Conservation (phyloP, 129 eudicot species). For the Tanacetum coccineum region DNA sequence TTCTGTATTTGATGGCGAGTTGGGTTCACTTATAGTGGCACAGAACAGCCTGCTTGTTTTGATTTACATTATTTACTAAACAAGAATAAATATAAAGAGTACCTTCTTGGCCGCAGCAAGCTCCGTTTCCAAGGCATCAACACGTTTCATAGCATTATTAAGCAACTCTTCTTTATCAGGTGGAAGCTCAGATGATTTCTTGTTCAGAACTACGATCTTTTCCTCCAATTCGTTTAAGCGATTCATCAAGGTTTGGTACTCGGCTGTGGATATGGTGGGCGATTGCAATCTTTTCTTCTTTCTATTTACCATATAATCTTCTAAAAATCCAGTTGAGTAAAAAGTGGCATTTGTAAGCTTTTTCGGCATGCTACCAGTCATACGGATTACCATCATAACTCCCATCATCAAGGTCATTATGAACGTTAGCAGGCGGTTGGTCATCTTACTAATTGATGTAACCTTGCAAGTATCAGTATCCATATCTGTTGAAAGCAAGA, state of each 20-base stretch:
- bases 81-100: conserved; percentile 12
- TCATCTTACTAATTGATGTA: conserved; percentile 24
- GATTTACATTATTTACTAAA: neutral
- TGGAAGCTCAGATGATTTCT: conserved; percentile 60
- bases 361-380: conserved; percentile 70
- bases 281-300: conserved; percentile 30
- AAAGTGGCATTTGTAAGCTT: conserved; percentile 70
- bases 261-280: conserved; percentile 39
- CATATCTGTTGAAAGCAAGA: neutral
- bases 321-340: conserved; percentile 42
- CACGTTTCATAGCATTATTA: conserved; percentile 56
- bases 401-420: conserved; percentile 79
- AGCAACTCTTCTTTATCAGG: conserved; percentile 87
- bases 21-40: neutral
- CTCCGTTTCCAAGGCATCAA: conserved; percentile 23
- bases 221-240: conserved; percentile 88
- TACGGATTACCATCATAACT: conserved; percentile 56
- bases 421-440: conserved; percentile 50
- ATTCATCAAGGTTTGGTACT: conserved; percentile 64
- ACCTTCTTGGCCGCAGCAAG: conserved; percentile 54
- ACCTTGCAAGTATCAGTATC: conserved; percentile 30
- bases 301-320: conserved; percentile 28
- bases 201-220: conserved; percentile 39
- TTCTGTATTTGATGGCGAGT: neutral
- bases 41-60: neutral